Evolutionary conservation across 768 basidiomycete genomes (phyloP).

Genomic region (Strobilomyces confusus): DNA sequence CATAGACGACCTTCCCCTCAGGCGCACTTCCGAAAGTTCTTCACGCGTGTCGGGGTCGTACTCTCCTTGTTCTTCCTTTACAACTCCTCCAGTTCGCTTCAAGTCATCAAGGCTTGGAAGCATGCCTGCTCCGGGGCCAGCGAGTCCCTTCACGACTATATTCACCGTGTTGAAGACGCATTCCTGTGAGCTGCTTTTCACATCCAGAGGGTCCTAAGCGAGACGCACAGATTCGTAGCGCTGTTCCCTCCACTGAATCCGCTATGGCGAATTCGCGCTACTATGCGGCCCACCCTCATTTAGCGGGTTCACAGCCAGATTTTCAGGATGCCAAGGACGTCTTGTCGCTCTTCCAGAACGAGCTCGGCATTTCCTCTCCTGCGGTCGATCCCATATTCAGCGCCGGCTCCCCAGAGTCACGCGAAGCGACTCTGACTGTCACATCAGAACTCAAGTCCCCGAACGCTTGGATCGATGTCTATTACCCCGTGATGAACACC

Average conservation of each 20-base stretch:
- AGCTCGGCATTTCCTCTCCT: slow-evolving; percentile 50
- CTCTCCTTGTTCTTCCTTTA: slow-evolving; percentile 13
- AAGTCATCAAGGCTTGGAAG: slow-evolving; percentile 4
- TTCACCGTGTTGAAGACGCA: slow-evolving; percentile 24
- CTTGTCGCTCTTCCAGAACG: slow-evolving; percentile 61
- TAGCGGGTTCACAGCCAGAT: slow-evolving; percentile 64
- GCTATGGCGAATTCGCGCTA: slow-evolving; percentile 53
- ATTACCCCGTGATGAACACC: slow-evolving; percentile 86
- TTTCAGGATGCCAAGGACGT: slow-evolving; percentile 61
- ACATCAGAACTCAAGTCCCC: slow-evolving; percentile 46
- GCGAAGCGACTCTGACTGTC: slow-evolving; percentile 58
- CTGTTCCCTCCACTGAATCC: slow-evolving; percentile 53
- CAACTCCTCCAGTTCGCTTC: not conserved
- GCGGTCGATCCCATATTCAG: slow-evolving; percentile 52
- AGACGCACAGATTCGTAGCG: slow-evolving; percentile 31
- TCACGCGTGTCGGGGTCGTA: slow-evolving; percentile 4
- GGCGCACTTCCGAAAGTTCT: slow-evolving; percentile 2
- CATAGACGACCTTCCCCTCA: not conserved
- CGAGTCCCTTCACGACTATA: slow-evolving; percentile 13
- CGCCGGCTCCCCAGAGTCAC: slow-evolving; percentile 66
- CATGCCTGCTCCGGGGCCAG: slow-evolving; percentile 3
- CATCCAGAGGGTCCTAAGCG: not conserved
- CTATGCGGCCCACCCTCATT: slow-evolving; percentile 67
- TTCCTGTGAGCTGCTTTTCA: slow-evolving; percentile 32
- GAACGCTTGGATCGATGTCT: slow-evolving; percentile 79